These are phyloP conservation scores for Filosporella fistucella DNA, from an alignment of 495 filamentous ascomycete species.

Conservation along the genomic window DNA sequence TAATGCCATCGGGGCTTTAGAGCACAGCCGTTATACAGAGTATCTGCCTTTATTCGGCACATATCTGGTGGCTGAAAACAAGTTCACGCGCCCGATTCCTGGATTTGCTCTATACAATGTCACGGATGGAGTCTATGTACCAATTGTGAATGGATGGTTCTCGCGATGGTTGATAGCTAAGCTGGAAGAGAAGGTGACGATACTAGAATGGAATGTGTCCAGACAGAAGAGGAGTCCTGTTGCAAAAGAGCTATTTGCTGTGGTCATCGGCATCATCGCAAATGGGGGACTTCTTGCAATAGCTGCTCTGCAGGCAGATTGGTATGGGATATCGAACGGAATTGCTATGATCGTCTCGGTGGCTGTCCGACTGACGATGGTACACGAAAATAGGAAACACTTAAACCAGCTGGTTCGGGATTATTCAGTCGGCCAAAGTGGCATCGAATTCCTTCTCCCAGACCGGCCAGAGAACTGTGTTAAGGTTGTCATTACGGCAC, in stretches of 20 bases:
- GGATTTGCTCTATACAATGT: conserved; percentile 7
- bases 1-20: conserved; percentile 1
- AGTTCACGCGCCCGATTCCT: neutral
- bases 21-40: conserved; percentile 2
- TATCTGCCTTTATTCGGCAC: conserved; percentile 5
- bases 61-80: conserved; percentile 3
- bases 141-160: conserved; percentile 1
- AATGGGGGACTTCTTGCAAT: neutral
- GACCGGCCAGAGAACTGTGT: too few species aligned
- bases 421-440: too few species aligned
- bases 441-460: too few species aligned
- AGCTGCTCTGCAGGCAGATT: neutral
- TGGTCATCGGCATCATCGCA: neutral
- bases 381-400: neutral
- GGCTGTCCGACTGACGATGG: neutral
- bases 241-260: neutral
- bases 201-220: neutral
- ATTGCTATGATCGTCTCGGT: neutral
- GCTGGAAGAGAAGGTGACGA: neutral
- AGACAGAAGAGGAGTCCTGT: neutral
- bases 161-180: neutral
- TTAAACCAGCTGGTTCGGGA: neutral
- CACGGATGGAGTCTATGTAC: neutral
- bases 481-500: neutral
- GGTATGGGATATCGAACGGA: neutral